These are phyloP conservation scores for Crucibulum laeve DNA, from an alignment of 768 basidiomycete genomes.

Conservation along the genomic window DNA sequence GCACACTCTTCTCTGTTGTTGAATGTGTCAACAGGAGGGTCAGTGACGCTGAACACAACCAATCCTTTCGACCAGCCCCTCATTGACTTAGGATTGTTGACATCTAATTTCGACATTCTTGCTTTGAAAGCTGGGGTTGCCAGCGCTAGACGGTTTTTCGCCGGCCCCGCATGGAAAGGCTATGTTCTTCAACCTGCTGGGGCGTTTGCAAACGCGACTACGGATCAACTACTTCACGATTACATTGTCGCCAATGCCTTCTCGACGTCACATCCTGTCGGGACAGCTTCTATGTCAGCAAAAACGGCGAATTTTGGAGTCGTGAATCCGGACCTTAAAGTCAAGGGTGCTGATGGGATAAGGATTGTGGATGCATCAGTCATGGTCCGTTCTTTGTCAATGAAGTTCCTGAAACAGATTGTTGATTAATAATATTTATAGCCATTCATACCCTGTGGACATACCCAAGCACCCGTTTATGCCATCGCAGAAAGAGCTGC, in stretches of 20 bases:
- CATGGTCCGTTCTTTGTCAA: slow-evolving; percentile 11
- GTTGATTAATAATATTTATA: neutral
- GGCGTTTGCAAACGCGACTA: slow-evolving; percentile 11
- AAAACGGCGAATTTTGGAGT: slow-evolving; percentile 15
- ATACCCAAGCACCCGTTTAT: slow-evolving; percentile 21
- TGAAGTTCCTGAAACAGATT: neutral
- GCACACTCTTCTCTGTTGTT: neutral
- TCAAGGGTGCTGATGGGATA: slow-evolving; percentile 20
- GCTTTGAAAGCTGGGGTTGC: neutral
- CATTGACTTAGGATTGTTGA: neutral
- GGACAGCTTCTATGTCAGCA: slow-evolving; percentile 18
- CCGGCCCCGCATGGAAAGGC: slow-evolving; percentile 15
- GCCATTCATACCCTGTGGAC: slow-evolving; percentile 17
- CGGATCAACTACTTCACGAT: neutral
- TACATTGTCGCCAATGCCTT: slow-evolving; percentile 8
- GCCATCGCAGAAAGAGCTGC: slow-evolving; percentile 21
- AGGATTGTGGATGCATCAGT: slow-evolving; percentile 28
- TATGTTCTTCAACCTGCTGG: slow-evolving; percentile 14
- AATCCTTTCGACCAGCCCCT: slow-evolving; percentile 2
- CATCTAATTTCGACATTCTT: slow-evolving; percentile 3
- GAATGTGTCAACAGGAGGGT: neutral
- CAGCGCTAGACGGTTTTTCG: slow-evolving; percentile 11
- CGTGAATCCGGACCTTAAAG: slow-evolving; percentile 19
- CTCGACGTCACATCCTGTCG: slow-evolving; percentile 18
- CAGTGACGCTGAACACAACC: neutral